Base-by-base conservation (phyloP, 2,329 filamentous ascomycete species). In the Drechmeria coniospora region DNA sequence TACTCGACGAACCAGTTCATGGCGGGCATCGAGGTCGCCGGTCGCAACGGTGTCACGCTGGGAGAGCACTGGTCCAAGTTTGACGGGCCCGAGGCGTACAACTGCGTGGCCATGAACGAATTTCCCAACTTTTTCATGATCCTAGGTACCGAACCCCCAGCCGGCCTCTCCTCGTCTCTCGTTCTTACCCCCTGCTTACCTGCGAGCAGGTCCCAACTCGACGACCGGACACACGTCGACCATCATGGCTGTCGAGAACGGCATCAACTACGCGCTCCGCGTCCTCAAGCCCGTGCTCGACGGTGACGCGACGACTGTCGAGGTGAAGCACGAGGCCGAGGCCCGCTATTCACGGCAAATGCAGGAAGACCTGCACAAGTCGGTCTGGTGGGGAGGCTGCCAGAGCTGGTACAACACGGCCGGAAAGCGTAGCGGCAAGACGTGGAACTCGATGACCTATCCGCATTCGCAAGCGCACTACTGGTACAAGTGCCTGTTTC, bases 41-140 rank as follows among this genome's bases (percentile, higher is more conserved):
- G 73, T 1, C 53, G 55, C 12, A 44, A 46, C 1, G 65, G 65
- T 10, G 55, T 59, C 34, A 59, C 59, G 8, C 40, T 74, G 2
- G 50, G 64, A 6, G 48, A 72, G 31, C 56, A 68, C 12, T 77
- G 73, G 72, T 52, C 63, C 2, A 51, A 58, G 14, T 58, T 65
- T 28, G 70, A 68, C n/a, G 74, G 73, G 0, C 53, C 67, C 0
- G 68, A 66, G 34, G 74, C 71, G 1, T 79, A 79, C 42, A 62
- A 69, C 30, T 64, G 63, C 14, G 62, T 62, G 2, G 59, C 62
- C 2, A 51, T 76, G 46, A 65, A 65, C 36, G 64, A 63, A 0
- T 75, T 74, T 39, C 73, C 73, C 3, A 78, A 78, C 41, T 69
- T 76, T 40, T 76, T 77, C 49, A 56, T 74, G 31, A 47, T 76